Evolutionary conservation across 2,329 filamentous ascomycete genomes (phyloP), one percentile per base, ranked within the genome.

Genomic region (Penicillium decumbens): DNA sequence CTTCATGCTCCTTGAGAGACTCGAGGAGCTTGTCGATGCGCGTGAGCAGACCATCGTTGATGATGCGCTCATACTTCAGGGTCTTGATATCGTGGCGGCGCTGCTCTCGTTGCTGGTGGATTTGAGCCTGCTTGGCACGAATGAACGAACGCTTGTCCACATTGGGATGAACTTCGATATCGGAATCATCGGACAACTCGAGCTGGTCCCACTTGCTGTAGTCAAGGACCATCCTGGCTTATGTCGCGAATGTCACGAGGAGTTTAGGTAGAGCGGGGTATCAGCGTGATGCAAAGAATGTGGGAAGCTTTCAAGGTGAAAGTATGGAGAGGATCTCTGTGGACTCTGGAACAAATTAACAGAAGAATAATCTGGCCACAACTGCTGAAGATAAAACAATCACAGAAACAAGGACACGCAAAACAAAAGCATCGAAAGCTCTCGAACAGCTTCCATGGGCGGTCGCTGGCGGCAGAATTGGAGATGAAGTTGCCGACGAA

Each of bases 131-230:
- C 75, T 98, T 98, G 58, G 93, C 95, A 58, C 92, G 89, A 70
- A 98, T 98, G 73, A 98, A 98, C 53, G 92, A 97, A 44, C 87
- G 83, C 73, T 98, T 98, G 76, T 98, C 93, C 69, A 98, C 93
- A 69, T 98, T 98, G 53, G 93, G 93, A 72, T 98, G 93, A 44
- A 97, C 93, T 75, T 98, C 93, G 63, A 98, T 85, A 66, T 98
- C 93, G 44, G 90, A 96, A 74, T 98, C 93, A 73, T 98, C 93
- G 65, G 89, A 95, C 67, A 98, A 84, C 83, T 98, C 93, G 66
- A 98, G 82, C 51, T 87, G 85, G 69, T 97, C 78, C 78, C 78
- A 80, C 67, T 80, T 80, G 65, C 77, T 79, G 65, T 80, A 87
- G 64, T 87, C 80, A 55, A 87, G 76, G n/a, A 77, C 75, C 77